These are phyloP conservation scores for Catenaria anguillulae DNA, from an alignment of 371 early-diverging fungal species.

Conservation along the genomic window DNA sequence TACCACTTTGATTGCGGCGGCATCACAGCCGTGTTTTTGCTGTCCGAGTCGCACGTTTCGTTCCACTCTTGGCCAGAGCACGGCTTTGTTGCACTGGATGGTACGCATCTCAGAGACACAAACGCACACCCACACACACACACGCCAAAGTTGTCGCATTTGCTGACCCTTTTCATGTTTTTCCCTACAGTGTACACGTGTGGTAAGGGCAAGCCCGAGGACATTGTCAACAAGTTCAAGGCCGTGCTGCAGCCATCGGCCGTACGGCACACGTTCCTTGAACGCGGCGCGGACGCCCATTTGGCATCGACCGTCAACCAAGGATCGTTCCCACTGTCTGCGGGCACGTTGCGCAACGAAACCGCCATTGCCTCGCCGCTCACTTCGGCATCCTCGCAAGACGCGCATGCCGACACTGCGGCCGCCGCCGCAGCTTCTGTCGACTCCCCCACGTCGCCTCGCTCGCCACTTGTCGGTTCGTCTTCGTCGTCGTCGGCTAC, in stretches of 20 bases:
- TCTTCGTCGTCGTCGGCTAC: no score
- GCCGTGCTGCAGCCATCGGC: not conserved
- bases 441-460: no score
- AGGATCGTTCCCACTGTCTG: no score
- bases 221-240: slow-evolving; percentile 6
- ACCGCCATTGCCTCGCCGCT: no score
- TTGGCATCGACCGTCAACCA: not conserved
- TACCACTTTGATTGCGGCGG: slow-evolving; percentile 4
- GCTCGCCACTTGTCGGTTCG: no score
- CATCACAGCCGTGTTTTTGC: slow-evolving; percentile 1
- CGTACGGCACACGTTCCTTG: not conserved
- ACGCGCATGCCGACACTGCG: no score
- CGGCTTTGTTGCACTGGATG: not conserved
- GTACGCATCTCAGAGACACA: no score
- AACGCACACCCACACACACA: no score
- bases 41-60: not conserved
- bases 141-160: no score
- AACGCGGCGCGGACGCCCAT: not conserved
- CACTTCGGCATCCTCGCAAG: not conserved
- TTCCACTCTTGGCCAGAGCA: slow-evolving; percentile 4
- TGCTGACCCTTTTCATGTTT: no score
- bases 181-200: slow-evolving; percentile 7
- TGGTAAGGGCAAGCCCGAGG: not conserved
- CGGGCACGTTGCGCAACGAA: no score
- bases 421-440: not conserved